Base-by-base conservation (phyloP, 768 basidiomycete genomes). In the Leccinum subtestaceum region DNA sequence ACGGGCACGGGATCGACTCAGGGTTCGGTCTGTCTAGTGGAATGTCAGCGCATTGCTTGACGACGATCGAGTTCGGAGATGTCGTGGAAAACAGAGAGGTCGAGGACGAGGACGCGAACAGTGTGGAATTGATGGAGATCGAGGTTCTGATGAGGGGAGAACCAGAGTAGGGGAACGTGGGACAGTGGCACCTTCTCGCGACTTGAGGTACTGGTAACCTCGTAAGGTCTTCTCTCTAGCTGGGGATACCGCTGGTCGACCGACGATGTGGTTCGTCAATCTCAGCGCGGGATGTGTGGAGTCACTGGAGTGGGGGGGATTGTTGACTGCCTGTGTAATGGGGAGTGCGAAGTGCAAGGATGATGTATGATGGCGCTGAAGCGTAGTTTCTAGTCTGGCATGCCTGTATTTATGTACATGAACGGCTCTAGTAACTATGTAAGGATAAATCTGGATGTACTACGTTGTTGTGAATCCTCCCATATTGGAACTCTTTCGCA, bases 401-500 rank as follows among this genome's bases (percentile, higher is more conserved):
- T 12, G 4, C 11, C 32, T 11, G 32, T 5, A 32, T 32, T 25
- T 25, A 32, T 32, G 12, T 34, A 34, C 12, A 13, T 13, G 12
- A 34, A 13, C 5, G 12, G 5, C 5, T 34, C 12, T 34, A 21
- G n/a, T n/a, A n/a, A n/a, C 21, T 21, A 34, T 34, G 1, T 34
- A 34, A 34, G 3, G 34, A 34, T 34, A 34, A 34, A 34, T 34
- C 34, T 13, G 34, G 12, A 12, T 12, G 12, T 21, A 21, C 34
- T 21, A 21, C 34, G 12, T 12, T 34, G 12, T 25, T 4, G 25
- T 25, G 25, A 12, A 34, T 13, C 34, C 34, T 34, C 34, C 11
- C 11, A 11, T 29, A 11, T 11, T 3, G 4, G 25, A 25, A 25
- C 25, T 25, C 25, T 55, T 79, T 78, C 79, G 70, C 73, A 58